phyloP scores from a whole-genome alignment of 202 grass and related monocot species.

The Cymbopogon flexuosus region DNA sequence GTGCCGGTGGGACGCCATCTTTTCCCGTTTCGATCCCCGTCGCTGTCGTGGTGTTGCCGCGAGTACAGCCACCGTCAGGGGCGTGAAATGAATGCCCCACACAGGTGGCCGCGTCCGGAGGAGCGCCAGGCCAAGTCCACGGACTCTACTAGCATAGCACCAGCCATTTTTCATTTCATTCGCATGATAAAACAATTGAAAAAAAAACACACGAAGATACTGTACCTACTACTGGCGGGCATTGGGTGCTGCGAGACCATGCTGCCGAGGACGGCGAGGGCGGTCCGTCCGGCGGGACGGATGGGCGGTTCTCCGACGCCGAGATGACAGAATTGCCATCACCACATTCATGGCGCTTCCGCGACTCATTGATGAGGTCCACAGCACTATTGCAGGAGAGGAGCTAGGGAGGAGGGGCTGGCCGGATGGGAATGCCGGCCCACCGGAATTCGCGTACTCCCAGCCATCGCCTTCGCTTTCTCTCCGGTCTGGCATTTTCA shows the following conservation, averaged over 20 bases:
- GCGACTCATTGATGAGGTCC: neutral
- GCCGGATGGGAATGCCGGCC: neutral
- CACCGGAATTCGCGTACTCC: neutral
- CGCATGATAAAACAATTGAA: neutral
- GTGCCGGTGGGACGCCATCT: neutral
- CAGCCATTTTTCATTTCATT: neutral
- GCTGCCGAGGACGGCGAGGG: too few species aligned
- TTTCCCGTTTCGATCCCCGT: neutral
- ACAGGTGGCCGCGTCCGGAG: slow-evolving; percentile 18
- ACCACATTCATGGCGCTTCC: neutral
- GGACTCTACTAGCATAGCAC: neutral
- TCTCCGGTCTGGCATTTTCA: neutral
- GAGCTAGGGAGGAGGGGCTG: neutral
- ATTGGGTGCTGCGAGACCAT: neutral
- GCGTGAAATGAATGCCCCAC: slow-evolving; percentile 6
- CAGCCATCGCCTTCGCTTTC: neutral
- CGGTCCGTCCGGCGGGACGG: too few species aligned
- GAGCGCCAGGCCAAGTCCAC: neutral
- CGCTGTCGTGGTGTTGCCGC: neutral
- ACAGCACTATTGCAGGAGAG: neutral
- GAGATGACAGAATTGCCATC: neutral
- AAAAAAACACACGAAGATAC: neutral
- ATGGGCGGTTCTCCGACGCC: slow-evolving; percentile 4
- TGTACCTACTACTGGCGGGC: neutral
- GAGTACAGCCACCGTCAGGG: neutral